Percentiles rank a stretch among this genome's conserved stretches.
phyloP scores from a whole-genome alignment of 1,284 basidiomycete species.

The Peniophora sp. region DNA sequence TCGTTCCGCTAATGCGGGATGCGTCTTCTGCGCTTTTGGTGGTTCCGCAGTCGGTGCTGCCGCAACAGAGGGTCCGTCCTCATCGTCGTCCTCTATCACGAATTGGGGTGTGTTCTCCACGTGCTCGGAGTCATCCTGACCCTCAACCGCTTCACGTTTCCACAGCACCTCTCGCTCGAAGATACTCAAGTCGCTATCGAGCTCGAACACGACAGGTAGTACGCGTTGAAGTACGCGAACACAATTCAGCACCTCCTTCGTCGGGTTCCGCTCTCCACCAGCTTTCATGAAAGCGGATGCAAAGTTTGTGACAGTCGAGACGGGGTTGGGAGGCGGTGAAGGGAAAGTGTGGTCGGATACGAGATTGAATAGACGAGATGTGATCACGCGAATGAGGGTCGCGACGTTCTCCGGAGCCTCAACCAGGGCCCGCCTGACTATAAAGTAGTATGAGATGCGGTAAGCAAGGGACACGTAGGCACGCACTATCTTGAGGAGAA shows the following conservation, averaged over 20 bases:
- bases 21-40: constrained; percentile 30
- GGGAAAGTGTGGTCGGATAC: constrained; percentile 82
- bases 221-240: constrained; percentile 79
- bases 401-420: constrained; percentile 80
- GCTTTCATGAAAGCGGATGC: constrained; percentile 62
- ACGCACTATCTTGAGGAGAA: constrained; percentile 76
- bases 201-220: constrained; percentile 82
- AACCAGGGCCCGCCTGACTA: constrained; percentile 75
- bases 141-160: constrained; percentile 51
- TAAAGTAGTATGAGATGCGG: neutral
- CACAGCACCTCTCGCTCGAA: constrained; percentile 71
- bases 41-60: constrained; percentile 15
- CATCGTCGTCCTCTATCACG: constrained; percentile 79
- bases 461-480: neutral
- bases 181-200: constrained; percentile 60
- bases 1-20: constrained; percentile 73
- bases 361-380: constrained; percentile 73
- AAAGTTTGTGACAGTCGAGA: constrained; percentile 61
- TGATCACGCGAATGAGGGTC: constrained; percentile 70
- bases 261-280: constrained; percentile 52
- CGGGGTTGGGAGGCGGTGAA: constrained; percentile 40
- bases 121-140: constrained; percentile 18
- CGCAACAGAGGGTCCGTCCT: constrained; percentile 36
- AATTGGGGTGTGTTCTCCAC: constrained; percentile 49
- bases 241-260: constrained; percentile 83